Evolutionary conservation across 176 grass and related monocot species (phyloP), one percentile per base, ranked within the genome.

Genomic region (Musa schizocarpa): DNA sequence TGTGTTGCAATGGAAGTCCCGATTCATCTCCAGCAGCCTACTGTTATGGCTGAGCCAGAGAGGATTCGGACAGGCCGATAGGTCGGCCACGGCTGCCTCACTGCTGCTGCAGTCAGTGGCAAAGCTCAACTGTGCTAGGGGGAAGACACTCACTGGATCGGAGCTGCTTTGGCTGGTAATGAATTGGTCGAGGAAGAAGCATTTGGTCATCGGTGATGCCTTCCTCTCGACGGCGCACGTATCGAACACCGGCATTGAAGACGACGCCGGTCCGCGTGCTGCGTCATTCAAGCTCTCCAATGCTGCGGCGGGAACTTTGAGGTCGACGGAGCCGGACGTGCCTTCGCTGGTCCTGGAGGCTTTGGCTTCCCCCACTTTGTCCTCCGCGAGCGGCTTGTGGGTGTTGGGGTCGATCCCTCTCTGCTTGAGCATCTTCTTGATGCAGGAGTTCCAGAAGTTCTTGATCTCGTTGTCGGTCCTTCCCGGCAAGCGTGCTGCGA

Each of bases 391-490:
- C 20, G 81, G 81, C 65, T 77, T 77, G 81, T 83, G 81, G 50
- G 81, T 77, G 65, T 76, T 83, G 73, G 81, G 81, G 64, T 83
- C 81, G 61, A 83, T 83, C 61, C 81, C 81, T 54, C 64, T 53
- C 80, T 82, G 72, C 20, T 71, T 55, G 9, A 82, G 80, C 72
- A 75, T 82, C 72, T 82, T 82, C 65, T 82, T 82, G 49, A 82
- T 75, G 72, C 72, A 82, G 6, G 80, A 82, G 59, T 82, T 82
- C 80, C 80, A 82, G 24, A 82, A 74, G 25, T 82, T 82, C 72
- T 82, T 82, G 21, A 82, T 82, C 62, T 82, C 80, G 54, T 82
- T 82, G 80, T 82, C 80, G 1, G 80, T 82, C 68, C 80, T n/a
- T 14, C 80, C 80, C 4, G 80, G 80, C 59, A 82, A 29, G 29